phyloP scores from a whole-genome alignment of 176 grass and related monocot genomes.

The Triticum turgidum region DNA sequence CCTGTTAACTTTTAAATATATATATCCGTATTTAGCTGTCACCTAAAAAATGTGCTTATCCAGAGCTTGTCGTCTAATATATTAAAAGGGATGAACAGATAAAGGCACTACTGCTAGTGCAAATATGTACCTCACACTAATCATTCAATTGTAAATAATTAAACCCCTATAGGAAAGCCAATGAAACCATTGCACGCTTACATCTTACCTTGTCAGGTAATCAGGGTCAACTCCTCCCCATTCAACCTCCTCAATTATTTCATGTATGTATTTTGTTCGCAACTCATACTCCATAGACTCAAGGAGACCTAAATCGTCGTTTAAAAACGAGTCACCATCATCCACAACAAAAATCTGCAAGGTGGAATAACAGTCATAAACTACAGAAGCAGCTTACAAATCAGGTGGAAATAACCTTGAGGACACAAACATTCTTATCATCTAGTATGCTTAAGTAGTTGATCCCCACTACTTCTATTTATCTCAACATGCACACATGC shows the following conservation, averaged over 20 bases:
- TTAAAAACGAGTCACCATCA: conserved; percentile 70
- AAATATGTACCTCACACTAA: conserved; percentile 2
- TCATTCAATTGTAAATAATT: conserved; percentile 29
- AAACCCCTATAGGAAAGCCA: conserved; percentile 6
- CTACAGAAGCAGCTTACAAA: conserved; percentile 27
- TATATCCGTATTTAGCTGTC: conserved; percentile 14
- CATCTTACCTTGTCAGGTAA: conserved; percentile 79
- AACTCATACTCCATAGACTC: conserved; percentile 85
- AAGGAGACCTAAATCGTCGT: conserved; percentile 80
- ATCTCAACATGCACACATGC: too few species aligned
- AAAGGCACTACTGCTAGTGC: neutral
- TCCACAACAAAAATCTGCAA: conserved; percentile 80
- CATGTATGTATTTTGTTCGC: conserved; percentile 83
- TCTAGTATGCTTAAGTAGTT: neutral
- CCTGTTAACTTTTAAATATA: neutral
- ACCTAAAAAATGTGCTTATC: neutral
- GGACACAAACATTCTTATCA: conserved; percentile 9
- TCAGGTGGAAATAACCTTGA: conserved; percentile 13
- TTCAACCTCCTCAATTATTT: conserved; percentile 84
- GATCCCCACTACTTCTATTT: too few species aligned
- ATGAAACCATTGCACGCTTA: conserved; percentile 6
- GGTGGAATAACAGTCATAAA: conserved; percentile 10
- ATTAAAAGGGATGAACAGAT: conserved; percentile 20
- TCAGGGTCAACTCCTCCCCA: conserved; percentile 79
- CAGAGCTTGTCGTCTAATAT: conserved; percentile 1